Evolutionary conservation across 2,329 filamentous ascomycete species (phyloP).

Genomic region (Xylariaceae sp.): DNA sequence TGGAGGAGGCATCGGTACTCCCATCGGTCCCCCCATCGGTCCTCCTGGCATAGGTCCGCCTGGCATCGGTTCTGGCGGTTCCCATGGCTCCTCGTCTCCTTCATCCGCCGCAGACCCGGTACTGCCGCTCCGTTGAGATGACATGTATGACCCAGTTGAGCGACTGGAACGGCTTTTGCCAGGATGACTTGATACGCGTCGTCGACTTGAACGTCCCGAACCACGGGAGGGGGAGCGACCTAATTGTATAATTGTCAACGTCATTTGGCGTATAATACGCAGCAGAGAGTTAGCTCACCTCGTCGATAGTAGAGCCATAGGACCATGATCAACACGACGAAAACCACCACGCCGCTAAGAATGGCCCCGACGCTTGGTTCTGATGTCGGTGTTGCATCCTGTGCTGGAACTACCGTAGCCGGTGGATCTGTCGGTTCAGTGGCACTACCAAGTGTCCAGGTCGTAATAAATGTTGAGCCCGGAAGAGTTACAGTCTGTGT

Average conservation of each 20-base stretch:
- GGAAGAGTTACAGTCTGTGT: conserved; percentile 30
- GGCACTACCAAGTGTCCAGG: conserved; percentile 30
- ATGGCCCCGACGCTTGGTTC: conserved; percentile 30
- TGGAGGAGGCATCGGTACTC: not conserved
- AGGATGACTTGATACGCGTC: conserved; percentile 14
- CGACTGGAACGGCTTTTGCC: conserved; percentile 22
- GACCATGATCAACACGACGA: conserved; percentile 28
- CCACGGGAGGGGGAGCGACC: conserved; percentile 16
- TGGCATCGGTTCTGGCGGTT: conserved; percentile 4
- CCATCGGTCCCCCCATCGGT: conserved; percentile 22
- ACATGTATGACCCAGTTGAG: conserved; percentile 16
- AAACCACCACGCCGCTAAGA: conserved; percentile 30
- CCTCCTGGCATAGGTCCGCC: conserved; percentile 3
- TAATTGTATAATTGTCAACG: conserved; percentile 6
- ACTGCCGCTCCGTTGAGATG: conserved; percentile 17
- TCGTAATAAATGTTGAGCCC: conserved; percentile 27
- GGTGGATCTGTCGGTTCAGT: conserved; percentile 22
- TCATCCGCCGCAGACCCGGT: conserved; percentile 19
- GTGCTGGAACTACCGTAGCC: conserved; percentile 17
- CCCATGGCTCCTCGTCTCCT: conserved; percentile 17
- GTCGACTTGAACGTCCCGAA: conserved; percentile 23
- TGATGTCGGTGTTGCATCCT: conserved; percentile 9
- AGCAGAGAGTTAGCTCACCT: conserved; percentile 16
- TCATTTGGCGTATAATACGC: not conserved
- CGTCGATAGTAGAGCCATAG: conserved; percentile 31